Evolutionary conservation across 805 yeast genomes (phyloP).

Genomic region (Candida adriatica): DNA sequence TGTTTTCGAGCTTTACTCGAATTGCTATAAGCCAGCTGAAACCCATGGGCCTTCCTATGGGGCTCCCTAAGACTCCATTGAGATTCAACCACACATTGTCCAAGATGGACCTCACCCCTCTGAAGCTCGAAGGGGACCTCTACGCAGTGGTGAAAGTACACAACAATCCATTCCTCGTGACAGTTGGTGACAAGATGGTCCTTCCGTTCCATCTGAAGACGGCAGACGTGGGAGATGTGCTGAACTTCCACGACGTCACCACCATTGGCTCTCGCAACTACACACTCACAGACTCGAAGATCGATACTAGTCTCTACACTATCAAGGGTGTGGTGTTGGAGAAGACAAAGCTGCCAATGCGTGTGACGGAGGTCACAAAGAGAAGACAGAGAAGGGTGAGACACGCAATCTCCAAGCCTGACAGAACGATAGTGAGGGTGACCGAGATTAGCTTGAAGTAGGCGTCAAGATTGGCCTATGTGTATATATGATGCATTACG

Average conservation of each 20-base stretch:
- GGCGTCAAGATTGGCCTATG: no score
- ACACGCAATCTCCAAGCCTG: slow-evolving; percentile 60
- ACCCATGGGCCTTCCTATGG: no score
- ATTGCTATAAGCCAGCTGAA: slow-evolving; percentile 2
- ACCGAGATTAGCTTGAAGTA: slow-evolving; percentile 65
- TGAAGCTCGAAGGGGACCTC: slow-evolving; percentile 60
- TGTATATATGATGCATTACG: no score
- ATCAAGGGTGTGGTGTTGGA: slow-evolving; percentile 80
- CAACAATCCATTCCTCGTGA: slow-evolving; percentile 79
- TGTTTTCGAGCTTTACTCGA: slow-evolving; percentile 7
- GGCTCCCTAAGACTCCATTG: no score
- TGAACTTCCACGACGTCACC: slow-evolving; percentile 66
- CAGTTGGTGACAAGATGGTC: slow-evolving; percentile 80
- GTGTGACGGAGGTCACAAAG: slow-evolving; percentile 66
- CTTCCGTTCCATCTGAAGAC: slow-evolving; percentile 73
- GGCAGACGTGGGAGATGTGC: slow-evolving; percentile 78
- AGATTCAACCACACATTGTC: slow-evolving; percentile 6
- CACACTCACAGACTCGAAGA: slow-evolving; percentile 52
- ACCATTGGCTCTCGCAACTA: slow-evolving; percentile 82
- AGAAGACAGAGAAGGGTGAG: slow-evolving; percentile 73
- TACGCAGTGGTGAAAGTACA: slow-evolving; percentile 82
- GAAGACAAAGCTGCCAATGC: slow-evolving; percentile 74
- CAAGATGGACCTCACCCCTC: slow-evolving; percentile 42
- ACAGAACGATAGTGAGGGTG: slow-evolving; percentile 70
- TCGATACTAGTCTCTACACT: slow-evolving; percentile 46